Conservation (phyloP, 2,329 filamentous ascomycete genomes). For the Trichoderma sp. region DNA sequence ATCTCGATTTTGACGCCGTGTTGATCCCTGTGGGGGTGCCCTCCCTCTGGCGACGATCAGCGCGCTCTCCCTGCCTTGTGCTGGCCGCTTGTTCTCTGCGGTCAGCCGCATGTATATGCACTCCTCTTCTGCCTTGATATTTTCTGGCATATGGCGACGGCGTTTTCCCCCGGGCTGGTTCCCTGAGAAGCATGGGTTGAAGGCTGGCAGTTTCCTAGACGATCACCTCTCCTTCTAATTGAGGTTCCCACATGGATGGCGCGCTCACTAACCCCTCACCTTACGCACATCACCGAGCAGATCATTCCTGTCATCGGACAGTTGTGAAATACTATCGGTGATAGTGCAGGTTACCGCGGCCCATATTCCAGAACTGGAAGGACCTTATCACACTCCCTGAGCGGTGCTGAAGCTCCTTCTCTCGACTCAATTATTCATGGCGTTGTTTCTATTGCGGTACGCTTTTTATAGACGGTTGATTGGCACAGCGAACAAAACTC, state of each 20-base stretch:
- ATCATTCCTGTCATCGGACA: conserved; percentile 14
- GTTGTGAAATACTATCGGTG: neutral
- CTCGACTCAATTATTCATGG: neutral
- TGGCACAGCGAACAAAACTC: neutral
- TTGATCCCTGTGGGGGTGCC: neutral
- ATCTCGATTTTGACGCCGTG: neutral
- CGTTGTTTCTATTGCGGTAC: neutral
- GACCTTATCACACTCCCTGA: neutral
- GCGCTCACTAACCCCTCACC: conserved; percentile 3
- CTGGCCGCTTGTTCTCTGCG: neutral
- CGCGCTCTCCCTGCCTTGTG: neutral
- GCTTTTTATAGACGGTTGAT: conserved; percentile 15
- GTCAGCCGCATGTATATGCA: neutral
- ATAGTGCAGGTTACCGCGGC: neutral
- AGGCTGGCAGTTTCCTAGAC: neutral
- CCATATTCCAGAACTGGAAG: conserved; percentile 11
- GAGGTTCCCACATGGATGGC: conserved; percentile 11
- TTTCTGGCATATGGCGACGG: conserved; percentile 18
- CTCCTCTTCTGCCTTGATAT: neutral
- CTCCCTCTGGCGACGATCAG: neutral
- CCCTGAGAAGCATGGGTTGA: conserved; percentile 4
- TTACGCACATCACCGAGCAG: conserved; percentile 15
- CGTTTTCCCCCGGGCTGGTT: conserved; percentile 6
- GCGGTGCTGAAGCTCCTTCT: neutral
- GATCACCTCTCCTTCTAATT: neutral